Conservation (phyloP, 345 rosid genomes). For the Cardamine occulta region DNA sequence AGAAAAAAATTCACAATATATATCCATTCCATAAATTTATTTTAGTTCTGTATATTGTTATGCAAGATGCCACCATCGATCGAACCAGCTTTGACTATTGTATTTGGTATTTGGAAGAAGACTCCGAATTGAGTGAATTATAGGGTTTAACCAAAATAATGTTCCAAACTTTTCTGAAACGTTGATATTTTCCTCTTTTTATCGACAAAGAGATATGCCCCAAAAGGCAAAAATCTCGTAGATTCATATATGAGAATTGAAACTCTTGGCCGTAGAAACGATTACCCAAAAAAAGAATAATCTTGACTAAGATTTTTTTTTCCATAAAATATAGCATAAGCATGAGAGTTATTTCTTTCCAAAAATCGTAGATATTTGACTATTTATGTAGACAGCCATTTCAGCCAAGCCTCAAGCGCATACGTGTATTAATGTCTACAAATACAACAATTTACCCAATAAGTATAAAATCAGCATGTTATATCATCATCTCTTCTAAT, state of each 20-base stretch:
- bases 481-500: not conserved
- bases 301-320: not conserved
- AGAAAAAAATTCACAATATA: not conserved
- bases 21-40: not conserved
- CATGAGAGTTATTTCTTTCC: conserved; percentile 6
- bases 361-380: conserved; percentile 10
- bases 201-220: too few relatives aligned
- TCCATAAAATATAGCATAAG: not conserved
- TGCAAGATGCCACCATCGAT: not conserved
- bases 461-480: not conserved
- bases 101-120: not conserved
- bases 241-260: not conserved
- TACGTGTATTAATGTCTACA: not conserved
- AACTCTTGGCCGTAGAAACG: not conserved
- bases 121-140: not conserved
- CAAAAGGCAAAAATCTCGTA: too few relatives aligned
- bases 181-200: not conserved
- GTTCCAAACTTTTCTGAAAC: not conserved
- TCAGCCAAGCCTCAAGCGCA: not conserved
- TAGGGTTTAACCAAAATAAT: not conserved
- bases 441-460: not conserved
- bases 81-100: conserved; percentile 4
- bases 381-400: conserved; percentile 1
- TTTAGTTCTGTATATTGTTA: not conserved
- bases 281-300: too few relatives aligned